Conservation (phyloP, 2,329 filamentous ascomycete species). For the Grosmannia clavigera region DNA sequence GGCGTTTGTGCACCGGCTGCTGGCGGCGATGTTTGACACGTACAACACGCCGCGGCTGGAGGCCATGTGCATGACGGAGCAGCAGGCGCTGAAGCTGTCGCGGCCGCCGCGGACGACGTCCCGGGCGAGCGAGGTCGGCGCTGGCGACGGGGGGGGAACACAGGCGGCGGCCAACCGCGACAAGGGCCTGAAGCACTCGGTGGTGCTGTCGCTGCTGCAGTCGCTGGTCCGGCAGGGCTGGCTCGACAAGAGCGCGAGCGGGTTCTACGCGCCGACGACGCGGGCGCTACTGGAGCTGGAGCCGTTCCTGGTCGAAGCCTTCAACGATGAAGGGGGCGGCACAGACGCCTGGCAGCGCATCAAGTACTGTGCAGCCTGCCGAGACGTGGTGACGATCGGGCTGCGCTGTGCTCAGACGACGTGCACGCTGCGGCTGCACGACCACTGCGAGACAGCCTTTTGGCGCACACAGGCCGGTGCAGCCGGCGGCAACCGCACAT, state of each 20-base stretch:
- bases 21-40: conserved; percentile 86
- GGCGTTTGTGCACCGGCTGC: conserved; percentile 71
- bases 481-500: conserved; percentile 43
- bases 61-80: conserved; percentile 67
- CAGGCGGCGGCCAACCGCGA: conserved; percentile 21
- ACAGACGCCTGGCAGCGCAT: conserved; percentile 50
- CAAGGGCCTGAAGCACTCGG: conserved; percentile 56
- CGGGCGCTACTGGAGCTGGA: conserved; percentile 75
- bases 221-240: conserved; percentile 69
- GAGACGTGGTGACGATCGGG: conserved; percentile 76
- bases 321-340: conserved; percentile 51
- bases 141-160: conserved; percentile 7
- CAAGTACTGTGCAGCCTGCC: conserved; percentile 79
- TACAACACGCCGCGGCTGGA: conserved; percentile 73
- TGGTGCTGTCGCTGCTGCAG: conserved; percentile 62
- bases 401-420: conserved; percentile 59
- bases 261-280: conserved; percentile 65
- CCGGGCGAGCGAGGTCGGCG: background rate
- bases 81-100: conserved; percentile 64
- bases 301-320: conserved; percentile 74
- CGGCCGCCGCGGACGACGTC: conserved; percentile 28
- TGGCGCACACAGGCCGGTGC: conserved; percentile 47
- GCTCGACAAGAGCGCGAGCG: conserved; percentile 61
- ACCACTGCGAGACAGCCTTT: conserved; percentile 61
- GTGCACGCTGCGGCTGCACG: conserved; percentile 62